These are phyloP conservation scores for Diaporthe citrichinensis DNA, from an alignment of 2,329 filamentous ascomycete genomes.

Conservation along the genomic window DNA sequence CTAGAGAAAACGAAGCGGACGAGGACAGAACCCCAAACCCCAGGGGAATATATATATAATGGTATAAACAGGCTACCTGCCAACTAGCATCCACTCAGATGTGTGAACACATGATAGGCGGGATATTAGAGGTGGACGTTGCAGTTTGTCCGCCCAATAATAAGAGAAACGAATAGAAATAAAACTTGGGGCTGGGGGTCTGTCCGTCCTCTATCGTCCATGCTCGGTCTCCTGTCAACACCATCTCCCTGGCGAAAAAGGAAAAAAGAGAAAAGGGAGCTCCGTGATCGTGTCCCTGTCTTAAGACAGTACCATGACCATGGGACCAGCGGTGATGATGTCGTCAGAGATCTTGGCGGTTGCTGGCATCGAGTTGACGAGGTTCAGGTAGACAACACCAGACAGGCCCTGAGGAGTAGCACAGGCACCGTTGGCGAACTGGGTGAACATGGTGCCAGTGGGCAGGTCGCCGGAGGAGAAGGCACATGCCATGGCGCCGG, in stretches of 20 bases:
- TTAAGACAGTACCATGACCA: slow-evolving; percentile 68
- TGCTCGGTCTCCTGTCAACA: slow-evolving; percentile 27
- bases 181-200: slow-evolving; percentile 23
- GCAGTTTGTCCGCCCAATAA: slow-evolving; percentile 26
- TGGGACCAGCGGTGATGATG: slow-evolving; percentile 76
- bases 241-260: slow-evolving; percentile 32
- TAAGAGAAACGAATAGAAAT: slow-evolving; percentile 35
- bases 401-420: slow-evolving; percentile 72
- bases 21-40: slow-evolving; percentile 41
- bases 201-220: slow-evolving; percentile 37
- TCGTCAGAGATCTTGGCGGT: slow-evolving; percentile 70
- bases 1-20: slow-evolving; percentile 13
- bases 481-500: slow-evolving; percentile 71
- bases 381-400: slow-evolving; percentile 77
- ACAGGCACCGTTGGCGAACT: slow-evolving; percentile 70
- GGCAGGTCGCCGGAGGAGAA: slow-evolving; percentile 74
- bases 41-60: slow-evolving; percentile 46
- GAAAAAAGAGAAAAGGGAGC: slow-evolving; percentile 1
- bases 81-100: slow-evolving; percentile 30
- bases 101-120: slow-evolving; percentile 38
- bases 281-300: slow-evolving; percentile 39
- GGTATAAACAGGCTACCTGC: slow-evolving; percentile 48
- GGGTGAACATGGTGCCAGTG: slow-evolving; percentile 72
- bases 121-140: slow-evolving; percentile 32
- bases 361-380: slow-evolving; percentile 68